A percentile compares a stretch with the other conserved stretches of the same genome.
Conservation (phyloP, 2,329 filamentous ascomycete species). For the Coleophoma eucalyptorum region DNA sequence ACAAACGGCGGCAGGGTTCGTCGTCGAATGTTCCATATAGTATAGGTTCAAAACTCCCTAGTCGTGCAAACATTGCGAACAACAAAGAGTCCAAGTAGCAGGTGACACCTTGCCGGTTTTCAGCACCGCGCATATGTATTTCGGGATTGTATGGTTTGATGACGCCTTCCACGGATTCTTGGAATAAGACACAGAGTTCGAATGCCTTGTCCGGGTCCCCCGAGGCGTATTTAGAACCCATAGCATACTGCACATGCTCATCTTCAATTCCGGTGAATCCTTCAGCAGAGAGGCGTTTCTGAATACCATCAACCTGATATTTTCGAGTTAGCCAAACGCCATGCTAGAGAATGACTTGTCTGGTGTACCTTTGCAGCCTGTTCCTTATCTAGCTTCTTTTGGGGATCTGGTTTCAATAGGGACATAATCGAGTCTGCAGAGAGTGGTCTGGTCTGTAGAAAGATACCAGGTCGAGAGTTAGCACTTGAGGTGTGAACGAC, state of each 20-base stretch:
- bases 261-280: constrained; percentile 55
- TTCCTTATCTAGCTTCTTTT: constrained; percentile 52
- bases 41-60: constrained; percentile 91
- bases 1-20: constrained; percentile 66
- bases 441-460: constrained; percentile 43
- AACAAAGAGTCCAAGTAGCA: constrained; percentile 90
- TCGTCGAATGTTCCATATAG: constrained; percentile 76
- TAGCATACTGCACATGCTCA: constrained; percentile 58
- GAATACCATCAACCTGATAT: constrained; percentile 45
- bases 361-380: constrained; percentile 36
- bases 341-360: too few relatives aligned
- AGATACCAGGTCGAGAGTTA: constrained; percentile 16
- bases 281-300: constrained; percentile 44
- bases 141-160: constrained; percentile 71
- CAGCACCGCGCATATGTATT: constrained; percentile 74
- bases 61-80: constrained; percentile 91
- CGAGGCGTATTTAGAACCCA: constrained; percentile 59
- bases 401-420: constrained; percentile 60
- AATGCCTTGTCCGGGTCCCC: constrained; percentile 72
- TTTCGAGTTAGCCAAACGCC: too few relatives aligned
- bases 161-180: constrained; percentile 77
- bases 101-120: constrained; percentile 83
- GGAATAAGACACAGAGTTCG: constrained; percentile 72
- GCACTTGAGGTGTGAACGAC: constrained; percentile 15
- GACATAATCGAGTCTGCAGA: constrained; percentile 56